These are phyloP conservation scores for Trichoderma sp. DNA, from an alignment of 2,329 filamentous ascomycete species.

Conservation along the genomic window DNA sequence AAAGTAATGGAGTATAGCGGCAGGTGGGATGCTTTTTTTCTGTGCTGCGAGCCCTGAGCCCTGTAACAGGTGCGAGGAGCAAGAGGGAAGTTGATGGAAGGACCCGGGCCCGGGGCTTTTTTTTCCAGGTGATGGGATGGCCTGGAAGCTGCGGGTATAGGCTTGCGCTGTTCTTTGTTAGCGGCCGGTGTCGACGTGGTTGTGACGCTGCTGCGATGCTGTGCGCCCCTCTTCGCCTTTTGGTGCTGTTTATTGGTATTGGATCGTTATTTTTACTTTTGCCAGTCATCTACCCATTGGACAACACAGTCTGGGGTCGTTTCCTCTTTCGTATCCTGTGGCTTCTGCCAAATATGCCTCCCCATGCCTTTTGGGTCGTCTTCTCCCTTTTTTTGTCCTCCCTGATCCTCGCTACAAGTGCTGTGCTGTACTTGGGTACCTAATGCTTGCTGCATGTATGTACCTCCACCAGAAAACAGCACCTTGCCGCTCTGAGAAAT, in stretches of 20 bases:
- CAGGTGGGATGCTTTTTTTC: slow-evolving; percentile 16
- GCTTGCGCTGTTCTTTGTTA: slow-evolving; percentile 12
- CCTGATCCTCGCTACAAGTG: not conserved
- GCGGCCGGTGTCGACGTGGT: slow-evolving; percentile 19
- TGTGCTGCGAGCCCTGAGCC: not conserved
- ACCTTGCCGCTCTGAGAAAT: not conserved
- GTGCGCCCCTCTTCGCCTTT: slow-evolving; percentile 15
- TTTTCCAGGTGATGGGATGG: slow-evolving; percentile 14
- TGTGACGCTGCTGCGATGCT: slow-evolving; percentile 17
- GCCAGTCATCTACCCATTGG: not conserved
- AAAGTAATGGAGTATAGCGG: not conserved
- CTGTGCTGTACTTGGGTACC: too few species aligned
- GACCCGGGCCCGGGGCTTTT: not conserved
- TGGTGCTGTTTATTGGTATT: not conserved
- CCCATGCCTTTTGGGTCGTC: not conserved
- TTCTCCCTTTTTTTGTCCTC: not conserved
- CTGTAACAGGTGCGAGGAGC: not conserved
- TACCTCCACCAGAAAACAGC: not conserved
- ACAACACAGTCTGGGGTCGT: too few species aligned
- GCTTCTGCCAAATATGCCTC: not conserved
- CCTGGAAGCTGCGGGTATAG: slow-evolving; percentile 12
- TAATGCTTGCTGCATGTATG: not conserved
- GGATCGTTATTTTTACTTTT: not conserved
- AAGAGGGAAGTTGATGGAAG: slow-evolving; percentile 15
- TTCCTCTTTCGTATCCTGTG: not conserved